Evolutionary conservation across 2,329 filamentous ascomycete species (phyloP).

Genomic region (Penicillium sp.): DNA sequence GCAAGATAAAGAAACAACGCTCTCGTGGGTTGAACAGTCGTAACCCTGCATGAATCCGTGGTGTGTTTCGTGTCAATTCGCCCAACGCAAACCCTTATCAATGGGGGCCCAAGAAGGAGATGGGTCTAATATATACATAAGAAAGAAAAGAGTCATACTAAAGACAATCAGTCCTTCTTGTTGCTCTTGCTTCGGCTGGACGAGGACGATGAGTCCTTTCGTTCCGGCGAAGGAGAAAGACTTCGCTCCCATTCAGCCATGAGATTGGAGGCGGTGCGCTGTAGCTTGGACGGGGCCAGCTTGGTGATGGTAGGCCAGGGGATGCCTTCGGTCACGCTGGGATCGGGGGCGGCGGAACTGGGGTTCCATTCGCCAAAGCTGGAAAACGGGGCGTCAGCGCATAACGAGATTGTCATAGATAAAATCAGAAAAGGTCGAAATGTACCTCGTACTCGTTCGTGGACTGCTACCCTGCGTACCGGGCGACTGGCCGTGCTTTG

Average conservation of each 20-base stretch:
- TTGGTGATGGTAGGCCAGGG: slow-evolving; percentile 69
- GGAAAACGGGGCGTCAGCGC: slow-evolving; percentile 25
- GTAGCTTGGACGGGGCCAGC: slow-evolving; percentile 69
- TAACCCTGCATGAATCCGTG: slow-evolving; percentile 33
- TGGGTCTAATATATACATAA: slow-evolving; percentile 19
- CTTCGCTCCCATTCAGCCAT: slow-evolving; percentile 91
- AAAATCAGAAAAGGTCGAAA: slow-evolving; percentile 24
- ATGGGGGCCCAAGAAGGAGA: slow-evolving; percentile 18
- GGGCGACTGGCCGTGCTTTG: slow-evolving; percentile 46
- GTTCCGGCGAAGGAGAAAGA: slow-evolving; percentile 52
- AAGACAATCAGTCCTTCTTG: slow-evolving; percentile 29
- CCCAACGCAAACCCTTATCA: slow-evolving; percentile 15
- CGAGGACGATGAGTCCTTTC: slow-evolving; percentile 17
- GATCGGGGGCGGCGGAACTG: slow-evolving; percentile 26
- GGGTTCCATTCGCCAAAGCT: slow-evolving; percentile 40
- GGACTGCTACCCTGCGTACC: slow-evolving; percentile 47
- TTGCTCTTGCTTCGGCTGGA: slow-evolving; percentile 23
- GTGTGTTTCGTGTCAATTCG: slow-evolving; percentile 18
- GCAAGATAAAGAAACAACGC: slow-evolving; percentile 22
- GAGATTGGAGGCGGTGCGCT: slow-evolving; percentile 74
- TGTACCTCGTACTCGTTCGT: slow-evolving; percentile 53
- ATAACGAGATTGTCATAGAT: slow-evolving; percentile 27
- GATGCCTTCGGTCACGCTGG: slow-evolving; percentile 39
- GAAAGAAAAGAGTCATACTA: slow-evolving; percentile 9
- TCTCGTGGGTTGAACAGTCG: slow-evolving; percentile 29